Conservation (phyloP, 768 basidiomycete species). For the Tylopilus subfusipes region DNA sequence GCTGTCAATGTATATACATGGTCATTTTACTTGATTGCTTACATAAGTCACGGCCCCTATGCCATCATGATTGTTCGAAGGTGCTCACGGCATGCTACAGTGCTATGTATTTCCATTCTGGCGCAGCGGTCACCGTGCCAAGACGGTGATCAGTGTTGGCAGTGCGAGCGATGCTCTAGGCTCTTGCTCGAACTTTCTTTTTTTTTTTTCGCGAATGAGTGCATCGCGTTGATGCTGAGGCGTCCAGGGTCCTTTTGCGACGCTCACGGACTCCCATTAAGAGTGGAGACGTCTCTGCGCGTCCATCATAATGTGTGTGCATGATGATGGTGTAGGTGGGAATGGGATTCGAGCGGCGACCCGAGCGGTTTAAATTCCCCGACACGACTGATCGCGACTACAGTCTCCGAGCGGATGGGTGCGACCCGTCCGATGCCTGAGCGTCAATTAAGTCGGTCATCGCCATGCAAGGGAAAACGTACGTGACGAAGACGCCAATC, state of each 20-base stretch:
- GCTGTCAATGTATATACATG: not conserved
- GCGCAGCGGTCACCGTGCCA: conserved; percentile 12
- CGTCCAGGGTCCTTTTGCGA: not conserved
- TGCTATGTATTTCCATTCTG: not conserved
- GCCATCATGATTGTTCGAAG: conserved; percentile 2
- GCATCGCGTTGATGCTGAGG: not conserved
- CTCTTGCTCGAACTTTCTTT: not conserved
- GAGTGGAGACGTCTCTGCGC: not conserved
- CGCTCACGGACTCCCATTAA: no score
- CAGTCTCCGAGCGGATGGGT: not conserved
- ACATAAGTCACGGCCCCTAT: conserved; percentile 8
- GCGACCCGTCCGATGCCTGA: not conserved
- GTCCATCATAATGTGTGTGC: no score
- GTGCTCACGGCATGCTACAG: conserved; percentile 11
- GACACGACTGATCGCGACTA: no score
- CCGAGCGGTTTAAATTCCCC: not conserved
- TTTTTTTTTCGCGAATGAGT: no score
- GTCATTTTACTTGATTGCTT: no score
- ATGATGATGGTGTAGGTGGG: not conserved
- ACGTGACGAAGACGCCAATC: conserved; percentile 13
- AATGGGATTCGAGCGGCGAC: not conserved
- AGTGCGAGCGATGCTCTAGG: conserved; percentile 1
- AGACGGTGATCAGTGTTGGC: conserved; percentile 3
- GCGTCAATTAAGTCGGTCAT: not conserved
- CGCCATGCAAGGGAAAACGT: conserved; percentile 5